Evolutionary conservation across 2,329 filamentous ascomycete genomes (phyloP), one percentile per base, ranked within the genome.

Genomic region (Metarhizium album): DNA sequence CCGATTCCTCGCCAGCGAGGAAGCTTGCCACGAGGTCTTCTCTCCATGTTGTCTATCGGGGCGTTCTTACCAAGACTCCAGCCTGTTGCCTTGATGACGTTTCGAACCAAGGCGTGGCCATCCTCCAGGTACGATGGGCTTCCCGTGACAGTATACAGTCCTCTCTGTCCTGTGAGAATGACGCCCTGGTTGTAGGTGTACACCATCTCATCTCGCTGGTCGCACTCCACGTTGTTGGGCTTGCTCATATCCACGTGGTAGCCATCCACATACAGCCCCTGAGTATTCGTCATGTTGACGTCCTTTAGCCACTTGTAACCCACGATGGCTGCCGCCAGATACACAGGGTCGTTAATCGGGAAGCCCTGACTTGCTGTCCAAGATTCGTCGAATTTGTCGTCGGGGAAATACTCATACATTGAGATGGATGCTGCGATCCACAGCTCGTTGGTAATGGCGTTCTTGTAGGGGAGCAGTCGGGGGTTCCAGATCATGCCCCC

Each of bases 151-250:
- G 87, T 78, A 80, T 86, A 96, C 0, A 96, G 74, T 1, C 84
- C 86, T 33, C 87, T 80, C 50, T 89, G 79, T 13, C 89, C 90
- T 4, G 87, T 90, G 22, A 96, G 77, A 1, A 97, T 62, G 3
- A 96, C 89, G 22, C 90, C 91, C 67, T 97, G 91, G 68, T 97
- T 97, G 71, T 97, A 96, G 0, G 90, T 94, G 67, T 90, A 95
- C 8, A 95, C 85, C 83, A 90, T 91, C 58, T 90, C 82, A 65
- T 95, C 87, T 46, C 90, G 80, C 47, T 79, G 66, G 62, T 96
- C 87, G 65, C 91, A 96, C 55, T 80, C 75, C 0, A 79, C 83
- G 51, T 86, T 89, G 47, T 83, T 80, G 24, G 74, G 75, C 53
- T 76, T 75, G 6, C 71, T 69, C 51, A 80, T 77, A 24, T 72